A percentile compares a stretch with the other conserved stretches of the same genome.
These are phyloP conservation scores for Centrapalus pauciflorus DNA, from an alignment of 129 eudicot species.

Conservation along the genomic window DNA sequence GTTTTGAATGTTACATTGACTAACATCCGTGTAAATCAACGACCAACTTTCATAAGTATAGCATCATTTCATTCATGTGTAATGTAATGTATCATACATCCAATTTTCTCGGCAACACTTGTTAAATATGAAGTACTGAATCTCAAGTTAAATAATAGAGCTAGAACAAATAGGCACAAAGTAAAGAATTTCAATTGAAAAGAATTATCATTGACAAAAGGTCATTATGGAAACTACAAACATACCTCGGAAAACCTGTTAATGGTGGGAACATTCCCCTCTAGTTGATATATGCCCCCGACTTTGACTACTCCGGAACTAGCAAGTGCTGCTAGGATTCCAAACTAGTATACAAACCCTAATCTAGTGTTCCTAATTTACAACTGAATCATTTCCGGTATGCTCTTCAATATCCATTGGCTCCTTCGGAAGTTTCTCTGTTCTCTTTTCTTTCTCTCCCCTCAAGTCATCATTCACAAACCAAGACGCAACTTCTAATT, in stretches of 20 bases:
- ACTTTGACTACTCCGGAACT: conserved; percentile 49
- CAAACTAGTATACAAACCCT: conserved; percentile 72
- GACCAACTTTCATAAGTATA: background rate
- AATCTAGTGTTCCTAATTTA: conserved; percentile 54
- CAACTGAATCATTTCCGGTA: conserved; percentile 46
- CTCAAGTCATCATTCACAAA: conserved; percentile 37
- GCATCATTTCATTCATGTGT: background rate
- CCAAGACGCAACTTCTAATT: conserved; percentile 29
- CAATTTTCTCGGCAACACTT: background rate
- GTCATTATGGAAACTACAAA: conserved; percentile 45
- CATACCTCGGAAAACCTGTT: conserved; percentile 71
- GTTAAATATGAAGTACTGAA: background rate
- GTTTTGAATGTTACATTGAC: too few species aligned
- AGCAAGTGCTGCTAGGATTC: conserved; percentile 45
- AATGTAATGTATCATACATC: background rate
- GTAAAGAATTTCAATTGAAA: conserved; percentile 38
- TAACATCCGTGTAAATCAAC: background rate
- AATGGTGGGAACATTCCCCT: conserved; percentile 44
- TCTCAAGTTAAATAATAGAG: background rate
- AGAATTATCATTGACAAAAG: conserved; percentile 40
- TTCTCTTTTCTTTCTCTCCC: conserved; percentile 50
- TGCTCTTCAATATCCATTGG: conserved; percentile 46
- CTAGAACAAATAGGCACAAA: background rate
- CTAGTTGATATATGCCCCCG: conserved; percentile 38
- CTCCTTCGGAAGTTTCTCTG: conserved; percentile 49